Evolutionary conservation across 805 yeast species (phyloP).

Genomic region (Yarrowia sp.): DNA sequence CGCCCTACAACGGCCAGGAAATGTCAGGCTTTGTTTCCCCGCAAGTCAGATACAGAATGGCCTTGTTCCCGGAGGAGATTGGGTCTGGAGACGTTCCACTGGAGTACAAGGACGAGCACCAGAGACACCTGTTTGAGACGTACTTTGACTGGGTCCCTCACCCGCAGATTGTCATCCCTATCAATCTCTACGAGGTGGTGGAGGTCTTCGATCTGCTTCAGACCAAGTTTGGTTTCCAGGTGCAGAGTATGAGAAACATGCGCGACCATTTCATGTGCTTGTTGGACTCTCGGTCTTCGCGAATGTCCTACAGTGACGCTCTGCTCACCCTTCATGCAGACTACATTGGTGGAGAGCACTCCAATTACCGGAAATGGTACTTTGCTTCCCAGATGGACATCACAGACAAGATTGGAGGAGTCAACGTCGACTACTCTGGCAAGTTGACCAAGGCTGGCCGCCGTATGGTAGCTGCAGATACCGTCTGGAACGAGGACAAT

Average conservation of each 20-base stretch:
- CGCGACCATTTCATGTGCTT: constrained; percentile 67
- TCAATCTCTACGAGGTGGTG: constrained; percentile 57
- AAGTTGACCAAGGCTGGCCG: constrained; percentile 40
- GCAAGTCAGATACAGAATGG: constrained; percentile 30
- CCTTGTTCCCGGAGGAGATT: constrained; percentile 27
- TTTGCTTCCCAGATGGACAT: constrained; percentile 75
- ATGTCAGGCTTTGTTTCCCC: constrained; percentile 32
- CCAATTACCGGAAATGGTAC: constrained; percentile 79
- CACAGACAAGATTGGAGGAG: constrained; percentile 53
- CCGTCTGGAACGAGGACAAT: constrained; percentile 47
- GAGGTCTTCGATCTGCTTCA: constrained; percentile 60
- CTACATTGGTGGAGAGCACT: constrained; percentile 72
- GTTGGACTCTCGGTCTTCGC: constrained; percentile 71
- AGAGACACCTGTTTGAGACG: constrained; percentile 13
- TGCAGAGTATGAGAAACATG: constrained; percentile 69
- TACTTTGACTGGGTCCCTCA: constrained; percentile 31
- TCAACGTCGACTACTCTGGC: constrained; percentile 43
- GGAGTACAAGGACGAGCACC: constrained; percentile 15
- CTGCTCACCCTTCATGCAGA: constrained; percentile 71
- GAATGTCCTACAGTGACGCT: constrained; percentile 65
- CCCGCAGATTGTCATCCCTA: constrained; percentile 40
- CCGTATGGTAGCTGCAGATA: constrained; percentile 32
- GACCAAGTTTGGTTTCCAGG: constrained; percentile 70
- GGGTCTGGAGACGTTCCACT: constrained; percentile 15
- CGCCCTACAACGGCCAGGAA: constrained; percentile 32